Percentiles rank a stretch among this genome's conserved stretches.
Evolutionary conservation across 2,329 filamentous ascomycete species (phyloP).

Genomic region (Fusarium sp.): DNA sequence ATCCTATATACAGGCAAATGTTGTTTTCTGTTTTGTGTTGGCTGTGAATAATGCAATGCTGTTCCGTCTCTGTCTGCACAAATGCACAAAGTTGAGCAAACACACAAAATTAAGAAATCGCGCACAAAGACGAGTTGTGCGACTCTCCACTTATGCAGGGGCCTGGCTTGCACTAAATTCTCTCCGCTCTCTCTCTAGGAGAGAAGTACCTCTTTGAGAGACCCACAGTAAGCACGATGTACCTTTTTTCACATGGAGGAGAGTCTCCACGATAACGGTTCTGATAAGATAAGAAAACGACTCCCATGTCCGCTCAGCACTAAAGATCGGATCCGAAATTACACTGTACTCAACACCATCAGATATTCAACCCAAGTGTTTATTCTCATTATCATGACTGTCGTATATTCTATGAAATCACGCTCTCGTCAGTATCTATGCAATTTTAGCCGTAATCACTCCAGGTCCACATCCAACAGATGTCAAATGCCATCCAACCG

Average conservation of each 20-base stretch:
- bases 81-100: neutral
- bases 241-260: neutral
- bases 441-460: constrained; percentile 1
- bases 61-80: neutral
- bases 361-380: neutral
- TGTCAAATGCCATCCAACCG: constrained; percentile 32
- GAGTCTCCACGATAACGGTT: neutral
- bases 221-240: neutral
- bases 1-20: neutral
- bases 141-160: neutral
- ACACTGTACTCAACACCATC: neutral
- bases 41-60: neutral
- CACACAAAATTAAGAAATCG: constrained; percentile 13
- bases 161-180: neutral
- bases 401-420: neutral
- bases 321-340: neutral
- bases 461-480: constrained; percentile 16
- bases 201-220: neutral
- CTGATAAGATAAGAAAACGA: neutral
- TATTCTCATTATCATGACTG: neutral
- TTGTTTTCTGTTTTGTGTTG: neutral
- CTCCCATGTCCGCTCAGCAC: neutral
- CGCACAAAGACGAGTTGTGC: neutral
- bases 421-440: neutral
- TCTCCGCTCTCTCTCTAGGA: neutral